Percentiles rank a stretch among this genome's conserved stretches.
phyloP scores from a whole-genome alignment of 1,139 yeast species.

The Magnusiomyces tetraspermus region DNA sequence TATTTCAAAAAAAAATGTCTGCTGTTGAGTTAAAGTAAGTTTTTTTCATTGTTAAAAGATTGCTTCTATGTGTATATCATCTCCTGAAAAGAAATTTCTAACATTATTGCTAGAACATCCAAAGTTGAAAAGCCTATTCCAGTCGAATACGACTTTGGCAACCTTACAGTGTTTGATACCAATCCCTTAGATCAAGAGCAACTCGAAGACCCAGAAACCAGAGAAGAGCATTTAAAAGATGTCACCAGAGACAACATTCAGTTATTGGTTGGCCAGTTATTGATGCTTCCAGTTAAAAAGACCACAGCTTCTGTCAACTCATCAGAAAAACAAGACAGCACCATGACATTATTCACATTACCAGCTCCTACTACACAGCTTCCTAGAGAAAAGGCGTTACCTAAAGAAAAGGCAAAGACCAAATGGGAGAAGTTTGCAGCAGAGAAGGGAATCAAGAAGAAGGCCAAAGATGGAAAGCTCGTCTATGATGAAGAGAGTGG shows the following conservation, averaged over 20 bases:
- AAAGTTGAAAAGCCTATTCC: slow-evolving; percentile 86
- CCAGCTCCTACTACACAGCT: slow-evolving; percentile 77
- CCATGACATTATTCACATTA: slow-evolving; percentile 71
- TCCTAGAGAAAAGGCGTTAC: slow-evolving; percentile 94
- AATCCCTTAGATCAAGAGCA: slow-evolving; percentile 80
- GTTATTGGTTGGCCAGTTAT: slow-evolving; percentile 76
- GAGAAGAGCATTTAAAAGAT: slow-evolving; percentile 55
- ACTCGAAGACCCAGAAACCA: slow-evolving; percentile 43
- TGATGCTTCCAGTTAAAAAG: slow-evolving; percentile 78
- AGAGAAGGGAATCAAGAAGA: slow-evolving; percentile 86
- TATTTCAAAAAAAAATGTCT: background rate
- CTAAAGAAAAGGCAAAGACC: slow-evolving; percentile 84
- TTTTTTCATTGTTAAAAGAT: background rate
- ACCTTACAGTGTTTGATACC: slow-evolving; percentile 65
- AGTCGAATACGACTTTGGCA: slow-evolving; percentile 76
- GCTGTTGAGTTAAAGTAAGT: slow-evolving; percentile 3
- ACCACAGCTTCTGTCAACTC: slow-evolving; percentile 58
- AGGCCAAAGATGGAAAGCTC: slow-evolving; percentile 83
- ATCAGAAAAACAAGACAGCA: slow-evolving; percentile 54
- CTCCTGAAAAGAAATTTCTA: background rate
- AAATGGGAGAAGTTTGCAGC: slow-evolving; percentile 97
- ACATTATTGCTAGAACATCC: slow-evolving; percentile 44
- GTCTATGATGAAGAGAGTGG: slow-evolving; percentile 82
- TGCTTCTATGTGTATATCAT: background rate
- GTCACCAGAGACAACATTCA: slow-evolving; percentile 92